These are phyloP conservation scores for Parathielavia appendiculata DNA, from an alignment of 495 filamentous ascomycete genomes.

Conservation along the genomic window DNA sequence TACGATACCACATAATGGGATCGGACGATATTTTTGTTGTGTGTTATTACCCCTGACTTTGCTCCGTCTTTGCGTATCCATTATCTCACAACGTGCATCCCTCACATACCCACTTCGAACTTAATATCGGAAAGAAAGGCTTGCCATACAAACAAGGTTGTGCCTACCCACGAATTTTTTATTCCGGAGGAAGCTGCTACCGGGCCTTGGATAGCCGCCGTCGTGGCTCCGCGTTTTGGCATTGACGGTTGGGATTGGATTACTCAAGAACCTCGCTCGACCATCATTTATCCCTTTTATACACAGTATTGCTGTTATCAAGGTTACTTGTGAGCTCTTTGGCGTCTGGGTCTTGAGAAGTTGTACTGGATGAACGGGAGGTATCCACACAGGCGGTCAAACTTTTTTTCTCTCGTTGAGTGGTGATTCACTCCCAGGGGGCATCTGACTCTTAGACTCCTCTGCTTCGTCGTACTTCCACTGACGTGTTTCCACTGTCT, in stretches of 20 bases:
- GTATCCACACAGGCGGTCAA: conserved; percentile 5
- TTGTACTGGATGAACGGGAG: not conserved
- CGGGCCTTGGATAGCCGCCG: not conserved
- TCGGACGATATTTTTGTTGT: too few species aligned
- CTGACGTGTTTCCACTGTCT: conserved; percentile 6
- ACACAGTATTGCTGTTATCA: conserved; percentile 2
- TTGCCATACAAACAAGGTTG: not conserved
- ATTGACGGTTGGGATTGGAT: not conserved
- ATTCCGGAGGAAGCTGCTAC: not conserved
- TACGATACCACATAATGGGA: too few species aligned
- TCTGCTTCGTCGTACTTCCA: not conserved
- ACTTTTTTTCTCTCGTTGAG: conserved; percentile 4
- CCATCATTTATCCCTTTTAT: conserved; percentile 2
- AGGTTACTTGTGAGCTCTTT: not conserved
- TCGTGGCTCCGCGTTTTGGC: not conserved
- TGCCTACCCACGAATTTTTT: not conserved
- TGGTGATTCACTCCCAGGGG: not conserved
- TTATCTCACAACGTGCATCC: not conserved
- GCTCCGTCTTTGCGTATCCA: not conserved
- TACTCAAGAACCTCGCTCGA: not conserved
- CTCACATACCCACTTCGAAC: not conserved
- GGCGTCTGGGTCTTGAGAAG: not conserved
- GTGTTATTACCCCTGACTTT: not conserved
- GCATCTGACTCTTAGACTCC: not conserved
- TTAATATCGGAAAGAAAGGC: not conserved